Conservation (phyloP, 2,329 filamentous ascomycete species). For the Trichoderma sp. region DNA sequence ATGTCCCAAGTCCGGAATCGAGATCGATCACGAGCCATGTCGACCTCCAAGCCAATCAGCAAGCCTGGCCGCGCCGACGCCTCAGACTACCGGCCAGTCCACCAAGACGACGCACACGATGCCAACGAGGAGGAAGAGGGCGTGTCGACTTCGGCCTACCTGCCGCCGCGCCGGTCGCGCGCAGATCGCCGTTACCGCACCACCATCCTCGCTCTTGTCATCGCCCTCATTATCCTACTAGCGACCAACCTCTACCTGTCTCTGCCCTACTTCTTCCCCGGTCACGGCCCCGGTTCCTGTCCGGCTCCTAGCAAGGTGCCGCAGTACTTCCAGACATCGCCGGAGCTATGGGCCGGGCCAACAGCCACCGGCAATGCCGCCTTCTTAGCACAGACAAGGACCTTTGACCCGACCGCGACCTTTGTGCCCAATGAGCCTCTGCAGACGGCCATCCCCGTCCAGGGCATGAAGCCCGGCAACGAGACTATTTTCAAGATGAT, state of each 20-base stretch:
- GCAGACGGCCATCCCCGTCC: slow-evolving; percentile 69
- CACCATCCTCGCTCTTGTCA: slow-evolving; percentile 36
- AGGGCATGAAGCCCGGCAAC: slow-evolving; percentile 56
- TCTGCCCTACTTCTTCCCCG: slow-evolving; percentile 35
- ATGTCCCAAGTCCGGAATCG: not conserved
- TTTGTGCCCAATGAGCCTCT: slow-evolving; percentile 70
- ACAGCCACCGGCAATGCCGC: slow-evolving; percentile 70
- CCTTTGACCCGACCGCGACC: slow-evolving; percentile 63
- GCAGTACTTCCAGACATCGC: slow-evolving; percentile 64
- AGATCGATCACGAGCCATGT: slow-evolving; percentile 12
- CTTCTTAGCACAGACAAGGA: slow-evolving; percentile 71
- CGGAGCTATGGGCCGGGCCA: slow-evolving; percentile 63
- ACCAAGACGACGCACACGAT: slow-evolving; percentile 35
- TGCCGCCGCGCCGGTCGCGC: slow-evolving; percentile 24
- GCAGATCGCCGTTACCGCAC: slow-evolving; percentile 34
- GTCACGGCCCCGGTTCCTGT: slow-evolving; percentile 31
- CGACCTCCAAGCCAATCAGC: not conserved
- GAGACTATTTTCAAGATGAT: slow-evolving; percentile 70
- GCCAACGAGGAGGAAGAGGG: slow-evolving; percentile 23
- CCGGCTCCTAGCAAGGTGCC: slow-evolving; percentile 49
- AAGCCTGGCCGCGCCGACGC: not conserved
- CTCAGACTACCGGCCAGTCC: slow-evolving; percentile 37
- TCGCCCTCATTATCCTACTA: slow-evolving; percentile 40
- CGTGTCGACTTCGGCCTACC: slow-evolving; percentile 1
- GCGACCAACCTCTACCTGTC: slow-evolving; percentile 41